Base-by-base conservation (phyloP, 345 rosid genomes). In the Carallia brachiata region DNA sequence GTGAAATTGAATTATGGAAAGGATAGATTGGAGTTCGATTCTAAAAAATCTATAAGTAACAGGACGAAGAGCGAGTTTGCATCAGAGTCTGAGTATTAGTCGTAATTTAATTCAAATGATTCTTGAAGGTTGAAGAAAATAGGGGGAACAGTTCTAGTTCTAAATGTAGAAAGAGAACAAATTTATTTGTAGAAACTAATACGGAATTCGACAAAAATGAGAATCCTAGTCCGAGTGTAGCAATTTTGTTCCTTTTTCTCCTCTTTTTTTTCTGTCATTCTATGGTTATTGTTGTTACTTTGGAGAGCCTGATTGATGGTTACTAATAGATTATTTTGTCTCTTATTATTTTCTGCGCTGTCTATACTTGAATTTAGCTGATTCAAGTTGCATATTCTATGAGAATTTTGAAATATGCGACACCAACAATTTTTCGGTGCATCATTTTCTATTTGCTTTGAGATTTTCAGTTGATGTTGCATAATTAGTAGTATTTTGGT, bases 181-280 rank as follows among this genome's bases (percentile, higher is more conserved):
- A 55, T 61, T 63, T 65, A 52, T 69, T 62, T 0, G 8, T 1
- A 18, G 68, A 73, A 52, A 71, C 73, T 28, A 84, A 66, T 40
- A 83, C 79, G 40, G 89, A 81, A 55, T 77, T 86, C 16, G 88
- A 70, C 52, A 69, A 82, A 48, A 85, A 73, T 65, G 89, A 56
- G 66, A 82, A 80, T 39, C 88, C 23, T 23, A 77, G 56, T 81
- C 82, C 48, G 82, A 79, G 32, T 79, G 61, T 54, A 66, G 65
- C 67, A 83, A 78, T 52, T 23, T 23, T 23, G 23, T 23, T 23
- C 23, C 23, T 23, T 23, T 23, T 23, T 23, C 23, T 23, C 23
- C 23, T 23, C 23, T 23, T 23, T 23, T 23, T 23, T 23, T 23
- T 23, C 23, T 23, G 23, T 23, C 23, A 23, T 23, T 23, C 23